These are phyloP conservation scores for Magnaporthiopsis incrustans DNA, from an alignment of 2,329 filamentous ascomycete species.

Conservation along the genomic window DNA sequence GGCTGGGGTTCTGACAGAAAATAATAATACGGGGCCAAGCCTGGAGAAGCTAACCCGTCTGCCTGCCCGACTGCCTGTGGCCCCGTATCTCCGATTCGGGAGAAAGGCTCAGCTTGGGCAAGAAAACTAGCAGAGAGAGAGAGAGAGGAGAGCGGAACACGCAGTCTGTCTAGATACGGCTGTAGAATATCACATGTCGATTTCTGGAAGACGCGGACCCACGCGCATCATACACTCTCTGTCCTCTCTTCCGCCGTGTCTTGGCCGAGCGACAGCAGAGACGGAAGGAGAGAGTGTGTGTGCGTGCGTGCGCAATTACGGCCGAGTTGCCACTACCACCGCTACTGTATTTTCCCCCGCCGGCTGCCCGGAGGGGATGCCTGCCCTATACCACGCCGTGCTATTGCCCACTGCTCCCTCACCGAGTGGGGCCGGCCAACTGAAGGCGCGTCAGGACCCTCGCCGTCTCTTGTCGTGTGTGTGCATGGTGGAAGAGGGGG, in stretches of 20 bases:
- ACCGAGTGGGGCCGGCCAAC: conserved; percentile 2
- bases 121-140: neutral
- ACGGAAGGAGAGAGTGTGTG: no score
- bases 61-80: no score
- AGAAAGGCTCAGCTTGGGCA: neutral
- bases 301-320: neutral
- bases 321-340: no score
- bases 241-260: conserved; percentile 1
- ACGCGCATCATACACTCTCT: neutral
- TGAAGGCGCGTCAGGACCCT: neutral
- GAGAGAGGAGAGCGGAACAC: neutral
- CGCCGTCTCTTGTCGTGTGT: neutral
- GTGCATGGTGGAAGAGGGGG: neutral
- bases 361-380: neutral
- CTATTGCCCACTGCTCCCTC: neutral
- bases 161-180: no score
- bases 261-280: neutral
- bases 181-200: neutral
- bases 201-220: neutral
- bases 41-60: no score
- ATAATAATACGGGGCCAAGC: no score
- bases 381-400: neutral
- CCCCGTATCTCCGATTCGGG: neutral
- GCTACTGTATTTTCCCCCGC: neutral
- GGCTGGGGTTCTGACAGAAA: no score